phyloP scores from a whole-genome alignment of 768 basidiomycete genomes.

The Naganishia vaughanmartiniae region DNA sequence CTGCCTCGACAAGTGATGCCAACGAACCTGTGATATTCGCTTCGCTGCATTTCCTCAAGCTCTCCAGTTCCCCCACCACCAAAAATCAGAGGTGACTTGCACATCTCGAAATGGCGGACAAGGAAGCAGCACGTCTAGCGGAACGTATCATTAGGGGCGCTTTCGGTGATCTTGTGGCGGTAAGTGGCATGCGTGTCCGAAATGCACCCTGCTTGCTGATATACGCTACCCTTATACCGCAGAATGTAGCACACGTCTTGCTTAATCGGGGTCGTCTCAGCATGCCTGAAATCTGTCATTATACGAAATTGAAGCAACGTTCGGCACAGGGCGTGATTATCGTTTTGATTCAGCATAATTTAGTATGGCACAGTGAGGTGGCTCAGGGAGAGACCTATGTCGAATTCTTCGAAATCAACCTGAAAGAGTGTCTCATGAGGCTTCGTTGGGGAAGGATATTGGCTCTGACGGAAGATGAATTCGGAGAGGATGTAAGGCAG shows the following conservation, averaged over 20 bases:
- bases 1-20: conserved; percentile 2
- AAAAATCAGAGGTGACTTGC: background rate
- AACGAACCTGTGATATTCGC: conserved; percentile 7
- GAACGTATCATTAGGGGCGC: conserved; percentile 48
- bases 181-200: conserved; percentile 33
- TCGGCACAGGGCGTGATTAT: conserved; percentile 69
- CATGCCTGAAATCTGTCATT: conserved; percentile 65
- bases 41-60: conserved; percentile 6
- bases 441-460: conserved; percentile 80
- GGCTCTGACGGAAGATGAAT: conserved; percentile 67
- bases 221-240: conserved; percentile 12
- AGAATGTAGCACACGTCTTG: conserved; percentile 73
- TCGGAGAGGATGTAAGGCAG: conserved; percentile 65
- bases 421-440: conserved; percentile 76
- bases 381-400: conserved; percentile 68
- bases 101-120: conserved; percentile 37
- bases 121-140: conserved; percentile 49
- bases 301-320: conserved; percentile 66
- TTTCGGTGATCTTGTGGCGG: conserved; percentile 47
- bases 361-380: conserved; percentile 76
- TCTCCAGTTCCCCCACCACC: background rate
- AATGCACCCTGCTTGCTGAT: background rate
- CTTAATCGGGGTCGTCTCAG: conserved; percentile 82
- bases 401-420: conserved; percentile 70
- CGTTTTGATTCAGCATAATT: conserved; percentile 83